These are phyloP conservation scores for Lasiosphaeris hirsuta DNA, from an alignment of 495 filamentous ascomycete species.

Conservation along the genomic window DNA sequence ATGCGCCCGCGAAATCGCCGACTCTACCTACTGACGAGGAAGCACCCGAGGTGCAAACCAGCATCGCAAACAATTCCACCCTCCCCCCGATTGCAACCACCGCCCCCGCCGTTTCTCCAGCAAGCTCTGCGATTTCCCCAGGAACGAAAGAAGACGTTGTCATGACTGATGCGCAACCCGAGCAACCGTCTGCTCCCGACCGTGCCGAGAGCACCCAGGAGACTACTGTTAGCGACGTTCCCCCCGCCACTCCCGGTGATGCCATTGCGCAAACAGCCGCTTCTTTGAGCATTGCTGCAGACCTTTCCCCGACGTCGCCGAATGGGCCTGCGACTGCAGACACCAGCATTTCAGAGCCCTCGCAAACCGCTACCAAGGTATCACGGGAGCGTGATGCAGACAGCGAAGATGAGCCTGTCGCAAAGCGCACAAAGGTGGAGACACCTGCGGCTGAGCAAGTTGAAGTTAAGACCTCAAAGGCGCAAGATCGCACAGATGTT, in stretches of 20 bases:
- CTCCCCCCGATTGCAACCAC: not conserved
- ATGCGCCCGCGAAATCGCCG: slow-evolving; percentile 23
- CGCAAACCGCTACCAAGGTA: slow-evolving; percentile 47
- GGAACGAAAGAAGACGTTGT: slow-evolving; percentile 27
- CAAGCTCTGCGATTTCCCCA: slow-evolving; percentile 5
- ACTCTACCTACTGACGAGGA: not conserved
- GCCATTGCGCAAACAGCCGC: slow-evolving; percentile 17
- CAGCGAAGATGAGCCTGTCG: slow-evolving; percentile 64
- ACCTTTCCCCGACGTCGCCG: slow-evolving; percentile 14
- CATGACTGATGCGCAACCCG: slow-evolving; percentile 24
- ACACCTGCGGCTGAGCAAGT: slow-evolving; percentile 22
- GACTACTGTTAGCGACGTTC: slow-evolving; percentile 22
- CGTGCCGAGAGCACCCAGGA: slow-evolving; percentile 27
- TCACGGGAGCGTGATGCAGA: slow-evolving; percentile 71
- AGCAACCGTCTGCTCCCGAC: slow-evolving; percentile 6
- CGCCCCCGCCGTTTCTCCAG: not conserved
- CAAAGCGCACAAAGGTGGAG: slow-evolving; percentile 66
- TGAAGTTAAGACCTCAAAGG: slow-evolving; percentile 17
- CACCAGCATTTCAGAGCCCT: slow-evolving; percentile 35
- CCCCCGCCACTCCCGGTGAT: slow-evolving; percentile 23
- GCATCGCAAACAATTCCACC: not conserved
- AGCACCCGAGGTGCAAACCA: not conserved
- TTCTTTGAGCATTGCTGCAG: slow-evolving; percentile 10
- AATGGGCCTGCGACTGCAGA: slow-evolving; percentile 26
- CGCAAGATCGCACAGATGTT: slow-evolving; percentile 20